These are phyloP conservation scores for Clarireedia sp. DNA, from an alignment of 2,329 filamentous ascomycete genomes.

Conservation along the genomic window DNA sequence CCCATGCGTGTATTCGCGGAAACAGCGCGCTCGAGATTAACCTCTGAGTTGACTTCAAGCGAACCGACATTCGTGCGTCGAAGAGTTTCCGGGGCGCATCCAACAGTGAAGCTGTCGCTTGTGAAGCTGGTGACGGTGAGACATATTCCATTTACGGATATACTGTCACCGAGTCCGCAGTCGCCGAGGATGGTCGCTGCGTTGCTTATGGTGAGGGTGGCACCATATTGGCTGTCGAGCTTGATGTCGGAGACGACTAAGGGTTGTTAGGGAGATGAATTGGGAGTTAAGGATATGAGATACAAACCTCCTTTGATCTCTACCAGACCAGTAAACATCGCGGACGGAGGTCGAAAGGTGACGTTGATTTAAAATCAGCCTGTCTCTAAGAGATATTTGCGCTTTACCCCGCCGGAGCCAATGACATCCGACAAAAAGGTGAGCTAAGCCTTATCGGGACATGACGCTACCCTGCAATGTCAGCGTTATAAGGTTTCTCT, in stretches of 20 bases:
- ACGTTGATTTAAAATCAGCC: no score
- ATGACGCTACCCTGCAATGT: no score
- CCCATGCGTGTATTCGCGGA: constrained; percentile 91
- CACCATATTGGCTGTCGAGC: constrained; percentile 75
- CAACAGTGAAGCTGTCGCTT: constrained; percentile 68
- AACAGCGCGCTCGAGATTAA: constrained; percentile 93
- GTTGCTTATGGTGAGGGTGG: constrained; percentile 78
- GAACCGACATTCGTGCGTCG: constrained; percentile 89
- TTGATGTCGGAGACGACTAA: constrained; percentile 78
- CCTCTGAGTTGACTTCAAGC: constrained; percentile 55
- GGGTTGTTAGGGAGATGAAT: constrained; percentile 7
- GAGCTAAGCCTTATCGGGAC: neutral
- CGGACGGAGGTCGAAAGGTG: neutral
- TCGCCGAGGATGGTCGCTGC: constrained; percentile 67
- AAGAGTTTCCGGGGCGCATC: constrained; percentile 90
- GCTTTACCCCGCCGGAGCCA: constrained; percentile 2
- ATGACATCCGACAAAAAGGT: neutral
- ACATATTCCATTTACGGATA: constrained; percentile 91
- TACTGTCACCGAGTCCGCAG: constrained; percentile 83
- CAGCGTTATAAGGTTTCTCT: neutral
- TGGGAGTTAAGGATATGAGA: constrained; percentile 13
- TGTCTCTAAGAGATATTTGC: neutral
- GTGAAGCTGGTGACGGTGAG: constrained; percentile 78
- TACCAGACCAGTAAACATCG: constrained; percentile 93
- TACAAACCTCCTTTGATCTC: constrained; percentile 82